Percentiles rank a stretch among this genome's conserved stretches.
These are phyloP conservation scores for Botrytis tulipae DNA, from an alignment of 2,329 filamentous ascomycete species.

Conservation along the genomic window DNA sequence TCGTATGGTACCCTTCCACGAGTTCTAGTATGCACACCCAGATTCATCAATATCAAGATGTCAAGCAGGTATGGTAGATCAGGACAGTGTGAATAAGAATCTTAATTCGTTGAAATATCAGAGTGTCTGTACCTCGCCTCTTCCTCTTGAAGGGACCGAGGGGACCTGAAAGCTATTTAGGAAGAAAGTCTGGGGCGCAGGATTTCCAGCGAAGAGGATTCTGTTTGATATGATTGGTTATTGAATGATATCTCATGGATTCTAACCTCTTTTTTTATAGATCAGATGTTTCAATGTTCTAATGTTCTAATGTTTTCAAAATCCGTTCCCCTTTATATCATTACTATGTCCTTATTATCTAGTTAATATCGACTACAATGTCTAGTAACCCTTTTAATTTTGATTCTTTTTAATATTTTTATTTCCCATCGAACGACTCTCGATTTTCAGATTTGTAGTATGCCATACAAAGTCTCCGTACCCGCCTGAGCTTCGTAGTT, in stretches of 20 bases:
- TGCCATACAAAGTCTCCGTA: neutral
- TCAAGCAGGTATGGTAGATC: neutral
- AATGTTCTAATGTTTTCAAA: no score
- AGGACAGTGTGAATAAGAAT: neutral
- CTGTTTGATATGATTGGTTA: neutral
- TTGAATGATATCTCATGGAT: no score
- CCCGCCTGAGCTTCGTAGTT: constrained; percentile 12
- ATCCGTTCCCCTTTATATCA: neutral
- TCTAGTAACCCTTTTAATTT: no score
- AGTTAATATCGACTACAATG: neutral
- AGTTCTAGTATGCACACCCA: neutral
- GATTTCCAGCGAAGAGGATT: constrained; percentile 5
- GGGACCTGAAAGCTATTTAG: neutral
- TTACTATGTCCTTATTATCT: neutral
- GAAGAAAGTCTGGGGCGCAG: constrained; percentile 5
- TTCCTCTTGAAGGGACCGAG: neutral
- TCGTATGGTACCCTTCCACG: neutral
- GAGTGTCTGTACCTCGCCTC: neutral
- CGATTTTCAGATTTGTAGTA: neutral
- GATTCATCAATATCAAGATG: neutral
- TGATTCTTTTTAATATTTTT: no score
- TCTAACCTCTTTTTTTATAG: neutral
- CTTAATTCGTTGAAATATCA: neutral
- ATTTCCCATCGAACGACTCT: neutral
- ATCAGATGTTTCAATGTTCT: neutral